These are phyloP conservation scores for Annulohypoxylon moriforme DNA, from an alignment of 495 filamentous ascomycete species.

Conservation along the genomic window DNA sequence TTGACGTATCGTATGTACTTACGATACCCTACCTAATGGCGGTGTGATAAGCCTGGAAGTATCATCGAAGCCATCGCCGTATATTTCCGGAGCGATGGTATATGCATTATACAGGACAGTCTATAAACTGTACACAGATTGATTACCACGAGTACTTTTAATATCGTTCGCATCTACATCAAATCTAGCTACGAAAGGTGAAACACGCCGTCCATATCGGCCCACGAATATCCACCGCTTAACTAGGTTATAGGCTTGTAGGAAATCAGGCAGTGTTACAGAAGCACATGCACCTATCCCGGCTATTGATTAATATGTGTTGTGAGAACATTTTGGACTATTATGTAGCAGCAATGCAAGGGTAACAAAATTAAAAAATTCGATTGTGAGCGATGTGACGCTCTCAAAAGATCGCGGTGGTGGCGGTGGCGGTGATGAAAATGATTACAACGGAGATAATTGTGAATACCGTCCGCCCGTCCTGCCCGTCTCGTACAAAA, in stretches of 20 bases:
- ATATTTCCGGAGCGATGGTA: slow-evolving; percentile 3
- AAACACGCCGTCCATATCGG: slow-evolving; percentile 38
- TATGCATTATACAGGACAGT: background rate
- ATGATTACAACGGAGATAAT: slow-evolving; percentile 1
- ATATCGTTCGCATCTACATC: slow-evolving; percentile 14
- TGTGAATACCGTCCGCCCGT: slow-evolving; percentile 7
- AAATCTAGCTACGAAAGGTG: slow-evolving; percentile 17
- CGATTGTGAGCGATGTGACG: slow-evolving; percentile 8
- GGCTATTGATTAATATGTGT: slow-evolving; percentile 16
- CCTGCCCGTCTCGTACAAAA: slow-evolving; percentile 2
- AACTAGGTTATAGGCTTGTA: slow-evolving; percentile 8
- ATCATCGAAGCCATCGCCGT: slow-evolving; percentile 13
- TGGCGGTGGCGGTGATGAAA: slow-evolving; percentile 5
- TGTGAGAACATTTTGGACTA: no score
- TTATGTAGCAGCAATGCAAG: slow-evolving; percentile 11
- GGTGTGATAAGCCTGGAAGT: slow-evolving; percentile 39
- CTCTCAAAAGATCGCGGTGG: background rate
- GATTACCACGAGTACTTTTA: background rate
- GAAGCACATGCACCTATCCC: slow-evolving; percentile 22
- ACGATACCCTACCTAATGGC: slow-evolving; percentile 27
- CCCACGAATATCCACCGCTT: slow-evolving; percentile 22
- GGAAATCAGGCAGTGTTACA: slow-evolving; percentile 34
- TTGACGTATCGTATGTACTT: slow-evolving; percentile 21
- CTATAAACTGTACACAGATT: background rate
- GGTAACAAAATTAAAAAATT: slow-evolving; percentile 5